A percentile compares a stretch with the other conserved stretches of the same genome.
These are phyloP conservation scores for Polyplosphaeria fusca DNA, from an alignment of 495 filamentous ascomycete genomes.

Conservation along the genomic window DNA sequence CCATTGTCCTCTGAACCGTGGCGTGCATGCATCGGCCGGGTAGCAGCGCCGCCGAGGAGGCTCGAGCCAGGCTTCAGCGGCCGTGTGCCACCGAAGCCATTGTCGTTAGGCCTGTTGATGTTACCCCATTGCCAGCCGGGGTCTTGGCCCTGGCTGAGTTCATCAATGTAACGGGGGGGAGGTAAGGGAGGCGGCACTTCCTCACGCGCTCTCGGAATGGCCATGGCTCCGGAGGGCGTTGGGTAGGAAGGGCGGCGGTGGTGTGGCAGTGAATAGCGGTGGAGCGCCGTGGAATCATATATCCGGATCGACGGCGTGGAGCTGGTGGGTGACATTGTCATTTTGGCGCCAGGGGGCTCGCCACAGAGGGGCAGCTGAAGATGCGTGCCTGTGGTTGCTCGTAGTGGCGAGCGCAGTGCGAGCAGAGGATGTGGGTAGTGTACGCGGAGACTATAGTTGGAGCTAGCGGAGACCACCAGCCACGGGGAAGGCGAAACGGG, in stretches of 20 bases:
- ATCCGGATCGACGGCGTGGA: conserved; percentile 35
- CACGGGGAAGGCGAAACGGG: neutral
- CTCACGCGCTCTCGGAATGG: conserved; percentile 53
- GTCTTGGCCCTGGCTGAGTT: conserved; percentile 54
- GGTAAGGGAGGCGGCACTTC: conserved; percentile 61
- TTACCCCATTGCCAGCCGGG: conserved; percentile 61
- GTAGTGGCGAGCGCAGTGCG: neutral
- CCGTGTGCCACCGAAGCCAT: conserved; percentile 45
- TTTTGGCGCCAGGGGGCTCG: conserved; percentile 21
- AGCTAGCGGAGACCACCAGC: neutral
- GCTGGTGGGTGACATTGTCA: conserved; percentile 33
- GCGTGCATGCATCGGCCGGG: conserved; percentile 5
- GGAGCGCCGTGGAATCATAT: conserved; percentile 36
- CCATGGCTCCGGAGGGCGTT: conserved; percentile 44
- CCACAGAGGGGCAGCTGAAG: conserved; percentile 14
- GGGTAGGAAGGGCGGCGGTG: conserved; percentile 34
- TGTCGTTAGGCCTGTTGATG: conserved; percentile 43
- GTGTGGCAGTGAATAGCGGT: conserved; percentile 28
- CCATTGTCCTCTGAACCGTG: conserved; percentile 5
- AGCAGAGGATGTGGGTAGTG: neutral
- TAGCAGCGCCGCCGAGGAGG: conserved; percentile 44
- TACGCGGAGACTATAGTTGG: neutral
- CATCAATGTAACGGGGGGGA: conserved; percentile 56
- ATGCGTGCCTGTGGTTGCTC: conserved; percentile 9
- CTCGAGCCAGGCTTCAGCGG: conserved; percentile 53